These are phyloP conservation scores for Calycina marina DNA, from an alignment of 2,329 filamentous ascomycete species.

Conservation along the genomic window DNA sequence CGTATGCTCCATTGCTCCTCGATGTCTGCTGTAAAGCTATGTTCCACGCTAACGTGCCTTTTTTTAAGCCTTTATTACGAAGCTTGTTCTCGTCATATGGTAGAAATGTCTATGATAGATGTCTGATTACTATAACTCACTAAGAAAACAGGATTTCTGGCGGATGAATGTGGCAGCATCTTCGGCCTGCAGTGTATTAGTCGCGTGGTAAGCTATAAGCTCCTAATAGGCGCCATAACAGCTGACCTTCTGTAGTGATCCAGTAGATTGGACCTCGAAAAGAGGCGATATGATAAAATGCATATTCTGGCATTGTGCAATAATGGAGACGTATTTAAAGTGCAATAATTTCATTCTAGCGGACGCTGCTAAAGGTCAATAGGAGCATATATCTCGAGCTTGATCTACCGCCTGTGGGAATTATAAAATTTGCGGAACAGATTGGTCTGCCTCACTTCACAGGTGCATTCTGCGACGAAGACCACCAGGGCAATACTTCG, in stretches of 20 bases:
- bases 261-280: slow-evolving; percentile 32
- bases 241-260: background rate
- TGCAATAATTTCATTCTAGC: background rate
- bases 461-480: slow-evolving; percentile 30
- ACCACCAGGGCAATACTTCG: slow-evolving; percentile 32
- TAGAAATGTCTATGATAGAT: slow-evolving; percentile 17
- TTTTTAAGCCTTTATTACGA: slow-evolving; percentile 37
- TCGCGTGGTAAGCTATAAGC: slow-evolving; percentile 31
- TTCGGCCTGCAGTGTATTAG: slow-evolving; percentile 38
- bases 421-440: slow-evolving; percentile 35
- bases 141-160: slow-evolving; percentile 39
- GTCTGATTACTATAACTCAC: background rate
- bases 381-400: slow-evolving; percentile 43
- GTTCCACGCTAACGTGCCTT: slow-evolving; percentile 1
- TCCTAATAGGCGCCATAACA: background rate
- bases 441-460: slow-evolving; percentile 41
- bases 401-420: slow-evolving; percentile 38
- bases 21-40: background rate
- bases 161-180: slow-evolving; percentile 40
- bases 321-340: slow-evolving; percentile 34
- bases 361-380: slow-evolving; percentile 10
- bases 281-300: slow-evolving; percentile 37
- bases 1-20: slow-evolving; percentile 25
- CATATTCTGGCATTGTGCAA: slow-evolving; percentile 41
- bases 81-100: slow-evolving; percentile 35